Evolutionary conservation across 192 early-diverging fungal genomes (phyloP).

Genomic region (Thamnidium elegans): DNA sequence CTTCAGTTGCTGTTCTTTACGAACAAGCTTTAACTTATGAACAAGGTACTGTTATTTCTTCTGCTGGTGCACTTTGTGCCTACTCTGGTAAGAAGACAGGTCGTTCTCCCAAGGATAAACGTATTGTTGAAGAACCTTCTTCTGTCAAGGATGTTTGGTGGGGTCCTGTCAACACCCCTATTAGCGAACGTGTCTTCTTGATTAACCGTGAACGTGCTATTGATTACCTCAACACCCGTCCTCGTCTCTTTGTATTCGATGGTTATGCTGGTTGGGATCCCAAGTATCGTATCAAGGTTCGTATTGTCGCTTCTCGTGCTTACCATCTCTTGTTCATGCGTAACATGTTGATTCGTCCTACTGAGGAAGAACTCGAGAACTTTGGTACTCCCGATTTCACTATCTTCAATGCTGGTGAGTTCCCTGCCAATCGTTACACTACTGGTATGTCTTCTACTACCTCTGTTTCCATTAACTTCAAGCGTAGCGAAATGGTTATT

Average conservation of each 20-base stretch:
- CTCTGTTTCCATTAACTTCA: constrained; percentile 90
- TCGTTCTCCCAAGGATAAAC: constrained; percentile 94
- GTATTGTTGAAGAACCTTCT: constrained; percentile 88
- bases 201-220: constrained; percentile 94
- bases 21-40: constrained; percentile 88
- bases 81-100: constrained; percentile 92
- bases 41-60: constrained; percentile 83
- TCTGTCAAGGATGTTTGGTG: constrained; percentile 92
- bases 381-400: constrained; percentile 98
- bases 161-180: constrained; percentile 96
- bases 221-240: constrained; percentile 95
- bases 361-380: constrained; percentile 80
- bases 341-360: constrained; percentile 98
- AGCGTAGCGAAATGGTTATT: constrained; percentile 95
- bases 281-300: constrained; percentile 96
- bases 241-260: constrained; percentile 93
- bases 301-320: constrained; percentile 90
- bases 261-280: constrained; percentile 98
- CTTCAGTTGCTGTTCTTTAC: constrained; percentile 85
- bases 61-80: constrained; percentile 87
- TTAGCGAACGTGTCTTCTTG: constrained; percentile 76
- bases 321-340: constrained; percentile 97
- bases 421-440: constrained; percentile 92
- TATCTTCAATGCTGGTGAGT: constrained; percentile 93
- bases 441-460: constrained; percentile 95